Evolutionary conservation across 1,139 yeast genomes (phyloP).

Genomic region (Lodderomyces pseudojiufengensis): DNA sequence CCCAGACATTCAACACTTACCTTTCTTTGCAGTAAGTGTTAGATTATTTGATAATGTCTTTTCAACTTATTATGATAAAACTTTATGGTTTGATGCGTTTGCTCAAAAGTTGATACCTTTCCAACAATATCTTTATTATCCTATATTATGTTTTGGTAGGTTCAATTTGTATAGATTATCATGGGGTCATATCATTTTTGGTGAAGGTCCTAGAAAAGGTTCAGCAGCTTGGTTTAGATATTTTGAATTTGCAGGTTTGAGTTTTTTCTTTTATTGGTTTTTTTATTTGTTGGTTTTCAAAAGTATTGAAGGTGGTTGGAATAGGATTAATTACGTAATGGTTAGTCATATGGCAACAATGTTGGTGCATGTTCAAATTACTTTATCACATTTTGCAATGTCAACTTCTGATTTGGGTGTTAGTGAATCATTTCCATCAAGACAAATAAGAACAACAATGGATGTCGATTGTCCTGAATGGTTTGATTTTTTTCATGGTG

Average conservation of each 20-base stretch:
- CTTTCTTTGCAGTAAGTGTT: constrained; percentile 83
- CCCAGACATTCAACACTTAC: constrained; percentile 90
- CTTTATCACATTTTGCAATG: constrained; percentile 90
- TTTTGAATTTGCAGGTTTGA: constrained; percentile 67
- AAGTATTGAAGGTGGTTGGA: constrained; percentile 47
- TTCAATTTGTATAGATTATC: constrained; percentile 80
- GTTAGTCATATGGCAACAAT: constrained; percentile 78
- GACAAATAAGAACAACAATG: constrained; percentile 89
- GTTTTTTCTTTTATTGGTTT: constrained; percentile 73
- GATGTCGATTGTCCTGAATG: constrained; percentile 93
- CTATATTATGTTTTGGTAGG: constrained; percentile 77
- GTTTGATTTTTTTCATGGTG: constrained; percentile 90
- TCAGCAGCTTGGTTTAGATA: constrained; percentile 85
- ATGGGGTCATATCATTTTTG: constrained; percentile 68
- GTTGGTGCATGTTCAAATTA: constrained; percentile 90
- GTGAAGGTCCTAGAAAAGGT: constrained; percentile 77
- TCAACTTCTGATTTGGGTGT: constrained; percentile 83
- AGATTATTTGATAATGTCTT: constrained; percentile 63
- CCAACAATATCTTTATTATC: constrained; percentile 73
- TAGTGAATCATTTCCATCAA: constrained; percentile 74
- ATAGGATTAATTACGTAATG: constrained; percentile 57
- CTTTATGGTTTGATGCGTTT: constrained; percentile 61
- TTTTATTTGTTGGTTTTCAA: constrained; percentile 60
- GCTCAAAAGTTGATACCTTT: constrained; percentile 57
- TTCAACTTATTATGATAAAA: constrained; percentile 74